Evolutionary conservation across 2,329 filamentous ascomycete species (phyloP).

Genomic region (Ampelomyces quisqualis): DNA sequence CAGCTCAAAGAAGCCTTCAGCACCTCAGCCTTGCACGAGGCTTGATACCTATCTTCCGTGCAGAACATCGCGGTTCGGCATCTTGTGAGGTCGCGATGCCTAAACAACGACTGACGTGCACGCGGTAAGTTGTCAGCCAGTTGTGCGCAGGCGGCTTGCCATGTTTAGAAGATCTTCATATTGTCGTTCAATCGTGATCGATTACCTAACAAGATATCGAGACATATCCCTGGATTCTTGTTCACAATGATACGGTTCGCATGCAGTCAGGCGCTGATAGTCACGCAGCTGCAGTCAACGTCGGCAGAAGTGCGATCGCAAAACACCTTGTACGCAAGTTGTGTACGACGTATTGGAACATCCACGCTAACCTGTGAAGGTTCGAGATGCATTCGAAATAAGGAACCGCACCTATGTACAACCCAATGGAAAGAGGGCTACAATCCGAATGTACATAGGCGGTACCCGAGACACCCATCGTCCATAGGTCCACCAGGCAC

Average conservation of each 20-base stretch:
- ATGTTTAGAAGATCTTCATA: too few relatives aligned
- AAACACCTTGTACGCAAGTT: slow-evolving; percentile 20
- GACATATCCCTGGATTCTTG: too few relatives aligned
- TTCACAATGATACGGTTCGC: too few relatives aligned
- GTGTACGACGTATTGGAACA: background rate
- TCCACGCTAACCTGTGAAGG: slow-evolving; percentile 11
- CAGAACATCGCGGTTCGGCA: too few relatives aligned
- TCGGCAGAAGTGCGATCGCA: slow-evolving; percentile 39
- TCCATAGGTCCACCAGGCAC: slow-evolving; percentile 2
- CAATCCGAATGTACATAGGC: slow-evolving; percentile 35
- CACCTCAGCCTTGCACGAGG: too few relatives aligned
- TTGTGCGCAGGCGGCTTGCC: too few relatives aligned
- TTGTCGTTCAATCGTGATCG: too few relatives aligned
- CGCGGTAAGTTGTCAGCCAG: slow-evolving; percentile 21
- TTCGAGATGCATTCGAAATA: slow-evolving; percentile 33
- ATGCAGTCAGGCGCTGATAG: background rate
- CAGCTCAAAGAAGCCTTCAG: too few relatives aligned
- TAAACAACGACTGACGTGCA: slow-evolving; percentile 37
- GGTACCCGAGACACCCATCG: slow-evolving; percentile 21
- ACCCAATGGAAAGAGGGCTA: slow-evolving; percentile 38
- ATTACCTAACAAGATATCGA: too few relatives aligned
- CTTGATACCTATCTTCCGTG: too few relatives aligned
- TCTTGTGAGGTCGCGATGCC: slow-evolving; percentile 26
- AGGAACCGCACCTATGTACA: slow-evolving; percentile 36
- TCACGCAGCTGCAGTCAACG: slow-evolving; percentile 17